Conservation (phyloP, 2,329 filamentous ascomycete species). For the Trichoderma semiorbis region DNA sequence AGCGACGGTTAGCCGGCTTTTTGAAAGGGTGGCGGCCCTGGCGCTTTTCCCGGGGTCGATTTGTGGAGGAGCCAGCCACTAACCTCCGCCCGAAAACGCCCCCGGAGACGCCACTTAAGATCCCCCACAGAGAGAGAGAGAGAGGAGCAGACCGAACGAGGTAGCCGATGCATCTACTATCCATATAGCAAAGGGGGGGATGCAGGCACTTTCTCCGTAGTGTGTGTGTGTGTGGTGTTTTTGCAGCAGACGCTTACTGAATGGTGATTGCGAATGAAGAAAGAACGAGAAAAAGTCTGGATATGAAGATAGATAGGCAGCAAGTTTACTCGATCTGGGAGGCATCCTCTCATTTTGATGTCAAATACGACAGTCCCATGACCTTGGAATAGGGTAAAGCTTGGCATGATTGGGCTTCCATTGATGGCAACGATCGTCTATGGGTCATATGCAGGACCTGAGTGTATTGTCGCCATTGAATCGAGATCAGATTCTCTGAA, state of each 20-base stretch:
- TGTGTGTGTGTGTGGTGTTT: background rate
- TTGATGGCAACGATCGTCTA: background rate
- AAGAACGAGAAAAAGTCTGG: background rate
- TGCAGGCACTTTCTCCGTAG: background rate
- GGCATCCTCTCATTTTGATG: background rate
- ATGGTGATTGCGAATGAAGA: background rate
- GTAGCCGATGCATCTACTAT: background rate
- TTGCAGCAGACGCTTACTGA: background rate
- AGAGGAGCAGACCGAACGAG: background rate
- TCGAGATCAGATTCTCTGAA: background rate
- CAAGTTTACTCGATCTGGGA: background rate
- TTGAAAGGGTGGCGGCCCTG: background rate
- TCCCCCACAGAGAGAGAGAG: background rate
- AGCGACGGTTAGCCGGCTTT: constrained; percentile 15
- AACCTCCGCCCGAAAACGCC: background rate
- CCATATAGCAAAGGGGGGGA: background rate
- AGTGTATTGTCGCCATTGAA: background rate
- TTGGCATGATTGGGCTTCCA: background rate
- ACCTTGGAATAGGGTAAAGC: constrained; percentile 4
- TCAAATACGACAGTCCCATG: constrained; percentile 4
- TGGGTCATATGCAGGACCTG: background rate
- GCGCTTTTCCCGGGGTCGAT: background rate
- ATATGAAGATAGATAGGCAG: background rate
- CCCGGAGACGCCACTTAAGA: background rate
- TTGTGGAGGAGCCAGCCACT: background rate